Conservation (phyloP, 2,329 filamentous ascomycete genomes). For the Trematosphaeria pertusa region DNA sequence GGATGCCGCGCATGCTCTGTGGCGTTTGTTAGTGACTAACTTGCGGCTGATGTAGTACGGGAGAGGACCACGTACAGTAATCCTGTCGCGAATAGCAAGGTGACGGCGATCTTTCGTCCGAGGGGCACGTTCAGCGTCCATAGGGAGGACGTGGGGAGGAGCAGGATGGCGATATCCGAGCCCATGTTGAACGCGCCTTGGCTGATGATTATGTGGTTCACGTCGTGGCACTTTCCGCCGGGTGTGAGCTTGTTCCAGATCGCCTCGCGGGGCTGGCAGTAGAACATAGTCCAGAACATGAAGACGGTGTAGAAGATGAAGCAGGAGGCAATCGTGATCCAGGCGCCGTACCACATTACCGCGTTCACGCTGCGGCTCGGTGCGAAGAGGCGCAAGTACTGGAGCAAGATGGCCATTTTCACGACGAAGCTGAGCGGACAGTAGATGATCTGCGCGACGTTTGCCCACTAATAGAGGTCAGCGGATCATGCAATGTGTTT, state of each 20-base stretch:
- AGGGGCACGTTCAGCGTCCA: conserved; percentile 33
- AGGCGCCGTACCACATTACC: conserved; percentile 34
- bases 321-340: conserved; percentile 24
- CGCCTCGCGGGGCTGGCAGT: conserved; percentile 29
- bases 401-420: conserved; percentile 36
- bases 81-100: conserved; percentile 32
- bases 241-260: conserved; percentile 36
- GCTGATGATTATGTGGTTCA: conserved; percentile 29
- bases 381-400: conserved; percentile 37
- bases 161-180: conserved; percentile 33
- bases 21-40: conserved; percentile 2
- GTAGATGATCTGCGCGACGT: conserved; percentile 33
- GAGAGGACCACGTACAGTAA: conserved; percentile 26
- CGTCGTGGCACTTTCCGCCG: conserved; percentile 29
- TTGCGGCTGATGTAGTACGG: neutral
- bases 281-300: conserved; percentile 36
- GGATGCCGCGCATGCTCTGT: conserved; percentile 34
- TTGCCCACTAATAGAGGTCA: conserved; percentile 28
- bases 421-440: conserved; percentile 35
- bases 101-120: conserved; percentile 32
- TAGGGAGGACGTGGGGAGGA: conserved; percentile 29
- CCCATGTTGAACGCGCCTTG: conserved; percentile 35
- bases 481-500: neutral
- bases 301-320: conserved; percentile 33
- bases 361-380: conserved; percentile 26